Evolutionary conservation across 179 eudicot genomes (phyloP), one percentile per base, ranked within the genome.

Genomic region (Spergularia azorica): DNA sequence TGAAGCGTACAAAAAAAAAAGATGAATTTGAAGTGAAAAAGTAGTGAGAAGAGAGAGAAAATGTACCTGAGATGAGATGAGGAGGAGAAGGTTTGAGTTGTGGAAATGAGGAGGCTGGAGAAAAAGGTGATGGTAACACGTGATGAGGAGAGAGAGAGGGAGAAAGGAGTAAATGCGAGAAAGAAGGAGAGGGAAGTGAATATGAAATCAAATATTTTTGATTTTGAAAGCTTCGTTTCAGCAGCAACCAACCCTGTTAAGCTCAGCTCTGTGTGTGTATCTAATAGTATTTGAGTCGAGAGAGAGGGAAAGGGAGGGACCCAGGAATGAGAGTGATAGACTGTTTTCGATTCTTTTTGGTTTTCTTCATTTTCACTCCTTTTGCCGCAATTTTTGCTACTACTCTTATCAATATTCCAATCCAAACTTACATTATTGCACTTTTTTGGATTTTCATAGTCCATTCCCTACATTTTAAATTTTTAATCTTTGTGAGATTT

Each of bases 91-190:
- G 32, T 26, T 26, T 26, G 32, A 26, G 32, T 26, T 36, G n/a
- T 9, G n/a, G 32, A 39, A 68, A 43, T 58, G 50, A 26, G 32
- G 32, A 26, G 1, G 61, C 3, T 63, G 79, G 36, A 55, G 59
- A 43, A 43, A 63, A 10, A 32, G 59, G 61, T 36, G 63, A 13
- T 48, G 3, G 59, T 46, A n/a, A 38, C 3, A 12, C 2, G 46
- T 36, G 48, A 43, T 43, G 48, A 43, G 48, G 13, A 17, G 26
- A 18, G 16, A 55, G 41, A 21, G 16, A 13, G 32, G 56, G 62
- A 67, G 14, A 41, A 16, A 4, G 15, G 75, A 76, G 69, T 76
- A 55, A 80, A 76, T 76, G 80, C 52, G 70, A 54, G 80, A 81
- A 76, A 2, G 83, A 68, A 72, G 57, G 41, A 58, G 73, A 67